Base-by-base conservation (phyloP, 306 rosid genomes). In the Ochetophila trinervis region DNA sequence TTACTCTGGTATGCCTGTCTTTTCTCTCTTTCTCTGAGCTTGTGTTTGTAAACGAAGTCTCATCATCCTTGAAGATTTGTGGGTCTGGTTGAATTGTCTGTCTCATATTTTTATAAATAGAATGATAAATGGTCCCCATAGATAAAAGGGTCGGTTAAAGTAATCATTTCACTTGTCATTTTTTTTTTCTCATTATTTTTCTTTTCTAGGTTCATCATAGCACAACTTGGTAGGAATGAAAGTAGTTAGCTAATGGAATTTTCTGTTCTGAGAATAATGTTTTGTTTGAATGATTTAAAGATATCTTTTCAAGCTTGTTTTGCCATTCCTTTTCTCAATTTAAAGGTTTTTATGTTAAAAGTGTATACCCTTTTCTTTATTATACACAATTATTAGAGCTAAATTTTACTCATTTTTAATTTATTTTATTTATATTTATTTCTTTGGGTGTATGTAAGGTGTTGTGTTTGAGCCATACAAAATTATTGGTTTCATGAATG, bases 241-340 rank as follows among this genome's bases (percentile, higher is more conserved):
- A 57, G 21, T 53, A 32, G 50, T 37, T 74, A 62, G 78, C 70
- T 56, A 50, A 66, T 52, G 75, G 80, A 71, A 35, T 51, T 75
- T 71, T 79, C 78, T 45, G 72, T 47, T 68, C 8, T 32, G 34
- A 62, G 80, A 75, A 79, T 79, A 77, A 67, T 75, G 20, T 49
- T 44, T 71, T 59, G 55, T 56, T 61, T 74, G 77, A 55, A 60
- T 35, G 57, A 53, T 62, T 53, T 20, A 6, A 34, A 48, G 20
- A 57, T n/a, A n/a, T 19, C 19, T 23, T 52, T 62, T 45, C 32
- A 52, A 60, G 17, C 68, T 24, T 32, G 60, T 17, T 35, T 32
- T 19, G 51, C 80, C 60, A 52, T 54, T 58, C 44, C 5, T 60
- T 67, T 60, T 19, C 14, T n/a, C 30, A 13, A 49, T 60, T 18